Evolutionary conservation across 2,329 filamentous ascomycete genomes (phyloP), one percentile per base, ranked within the genome.

Genomic region (Corinectria fuckeliana): DNA sequence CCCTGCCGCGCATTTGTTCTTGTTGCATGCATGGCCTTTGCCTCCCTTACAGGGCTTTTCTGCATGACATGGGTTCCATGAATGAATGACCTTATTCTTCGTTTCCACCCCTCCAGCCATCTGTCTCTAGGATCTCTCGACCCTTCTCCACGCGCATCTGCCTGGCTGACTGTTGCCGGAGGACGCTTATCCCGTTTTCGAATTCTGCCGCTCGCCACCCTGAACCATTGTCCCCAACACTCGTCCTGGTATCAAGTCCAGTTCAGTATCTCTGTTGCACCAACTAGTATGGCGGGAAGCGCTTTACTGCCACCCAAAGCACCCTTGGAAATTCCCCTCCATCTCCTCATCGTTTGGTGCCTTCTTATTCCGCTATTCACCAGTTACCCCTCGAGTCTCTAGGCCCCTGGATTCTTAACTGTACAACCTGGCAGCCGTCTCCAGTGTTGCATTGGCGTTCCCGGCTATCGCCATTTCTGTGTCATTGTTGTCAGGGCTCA

Each of bases 251-350:
- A 4, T 10, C 23, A 39, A 69, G 50, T 44, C 55, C 49, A 56
- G 57, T 50, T 41, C 45, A 44, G 49, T 61, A 63, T 68, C 64
- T 64, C 63, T 64, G 68, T 59, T 68, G 34, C 63, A 52, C 60
- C 58, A 66, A 56, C 59, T 58, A 65, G 51, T 50, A 67, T 60
- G 51, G 30, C 45, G 42, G 56, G 53, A 50, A 32, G 42, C 38
- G 41, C 16, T 45, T 44, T 54, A 11, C 36, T 38, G 23, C 23
- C 23, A 47, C 54, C 44, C 41, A 34, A 56, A 61, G n/a, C 30
- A 26, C 50, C 57, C 39, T 36, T 28, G 47, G 34, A 21, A 11
- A 23, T 54, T 23, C 58, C 51, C 52, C 28, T 56, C 54, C 38
- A 30, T 59, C 30, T 55, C 39, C 48, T 59, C 59, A 49, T 30